A percentile compares a stretch with the other conserved stretches of the same genome.
These are phyloP conservation scores for Trypanosoma brucei DNA, from an alignment of 208 protist species.

Conservation along the genomic window DNA sequence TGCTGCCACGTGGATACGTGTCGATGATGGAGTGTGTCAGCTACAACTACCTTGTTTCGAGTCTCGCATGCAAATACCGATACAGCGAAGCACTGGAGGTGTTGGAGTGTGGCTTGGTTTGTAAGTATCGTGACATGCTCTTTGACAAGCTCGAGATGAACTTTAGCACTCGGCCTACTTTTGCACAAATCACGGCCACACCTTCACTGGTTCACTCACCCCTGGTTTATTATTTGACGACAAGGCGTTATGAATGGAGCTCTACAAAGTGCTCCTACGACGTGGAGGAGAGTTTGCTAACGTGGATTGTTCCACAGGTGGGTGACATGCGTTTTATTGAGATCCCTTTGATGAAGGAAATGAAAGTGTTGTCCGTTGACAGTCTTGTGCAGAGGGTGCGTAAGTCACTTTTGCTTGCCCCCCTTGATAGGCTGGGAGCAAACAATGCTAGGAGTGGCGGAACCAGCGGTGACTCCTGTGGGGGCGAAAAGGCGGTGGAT, in stretches of 20 bases:
- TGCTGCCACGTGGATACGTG: conserved; percentile 46
- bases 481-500: background rate
- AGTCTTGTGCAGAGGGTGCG: conserved; percentile 50
- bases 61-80: conserved; percentile 75
- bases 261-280: conserved; percentile 30
- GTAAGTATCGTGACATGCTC: conserved; percentile 72
- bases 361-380: conserved; percentile 52
- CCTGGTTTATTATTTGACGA: conserved; percentile 72
- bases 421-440: conserved; percentile 19
- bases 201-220: conserved; percentile 48
- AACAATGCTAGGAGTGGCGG: background rate
- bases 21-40: conserved; percentile 48
- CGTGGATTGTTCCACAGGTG: conserved; percentile 79
- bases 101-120: conserved; percentile 62
- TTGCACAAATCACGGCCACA: conserved; percentile 83
- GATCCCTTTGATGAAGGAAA: conserved; percentile 78
- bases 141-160: conserved; percentile 76
- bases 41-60: conserved; percentile 55
- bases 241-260: conserved; percentile 66
- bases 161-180: conserved; percentile 54
- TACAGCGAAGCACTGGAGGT: conserved; percentile 86
- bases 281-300: conserved; percentile 65
- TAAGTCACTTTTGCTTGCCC: conserved; percentile 56
- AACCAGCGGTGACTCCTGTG: conserved; percentile 1
- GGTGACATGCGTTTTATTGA: conserved; percentile 86